Evolutionary conservation across 768 basidiomycete species (phyloP), one percentile per base, ranked within the genome.

Genomic region (Postia placenta): DNA sequence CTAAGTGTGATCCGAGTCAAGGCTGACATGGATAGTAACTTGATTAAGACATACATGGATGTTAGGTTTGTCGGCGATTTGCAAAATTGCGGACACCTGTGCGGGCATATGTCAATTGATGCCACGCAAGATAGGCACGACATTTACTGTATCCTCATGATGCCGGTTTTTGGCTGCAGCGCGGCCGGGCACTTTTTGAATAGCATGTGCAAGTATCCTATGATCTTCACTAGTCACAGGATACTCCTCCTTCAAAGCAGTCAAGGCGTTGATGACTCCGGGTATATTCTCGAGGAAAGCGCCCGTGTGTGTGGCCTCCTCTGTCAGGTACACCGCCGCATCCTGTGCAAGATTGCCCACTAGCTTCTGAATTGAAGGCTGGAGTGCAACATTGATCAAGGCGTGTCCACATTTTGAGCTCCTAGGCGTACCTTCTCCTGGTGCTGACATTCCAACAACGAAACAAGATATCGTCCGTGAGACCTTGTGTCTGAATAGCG

Each of bases 371-470:
- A 90, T 76, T 3, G 86, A 87, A 14, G 84, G 85, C 86, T 88
- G 17, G 11, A 30, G 1, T 37, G n/a, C n/a, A n/a, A n/a, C n/a
- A n/a, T n/a, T 27, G 14, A 28, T 28, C 24, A 11, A 28, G 19
- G 11, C 5, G 40, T 41, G 4, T 24, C 11, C 25, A 4, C 42
- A 15, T 27, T n/a, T 27, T 43, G 7, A 11, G 17, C 42, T 15
- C n/a, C n/a, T n/a, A n/a, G n/a, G n/a, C 6, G n/a, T 56, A 84
- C 89, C 77, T 92, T 92, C 62, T 92, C 90, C 60, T 92, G 87
- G 49, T 86, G 84, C 60, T 91, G 88, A 53, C 85, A 87, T 55
- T 83, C 80, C 11, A 91, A 68, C 48, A 91, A 65, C 3, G 83
- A 70, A 49, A 79, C 58, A 26, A 89, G 68, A 56, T 85, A 87